Evolutionary conservation across 768 basidiomycete species (phyloP).

Genomic region (Cystofilobasidium ferigula): DNA sequence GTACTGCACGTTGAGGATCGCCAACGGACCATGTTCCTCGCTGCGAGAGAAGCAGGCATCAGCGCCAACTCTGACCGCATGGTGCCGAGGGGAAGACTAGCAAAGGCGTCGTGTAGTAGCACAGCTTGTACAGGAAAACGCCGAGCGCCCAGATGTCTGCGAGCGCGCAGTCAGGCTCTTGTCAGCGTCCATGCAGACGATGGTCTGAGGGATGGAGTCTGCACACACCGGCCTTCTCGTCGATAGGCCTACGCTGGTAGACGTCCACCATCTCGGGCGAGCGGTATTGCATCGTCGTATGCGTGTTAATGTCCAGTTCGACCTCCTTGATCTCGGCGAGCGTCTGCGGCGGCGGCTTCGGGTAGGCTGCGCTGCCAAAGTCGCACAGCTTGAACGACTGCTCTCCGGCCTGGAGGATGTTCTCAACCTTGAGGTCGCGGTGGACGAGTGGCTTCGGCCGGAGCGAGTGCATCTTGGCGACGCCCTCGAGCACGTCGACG

Average conservation of each 20-base stretch:
- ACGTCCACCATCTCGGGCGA: constrained; percentile 99
- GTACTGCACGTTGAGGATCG: constrained; percentile 93
- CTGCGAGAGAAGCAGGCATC: background rate
- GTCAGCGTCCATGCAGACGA: background rate
- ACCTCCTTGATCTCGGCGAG: constrained; percentile 74
- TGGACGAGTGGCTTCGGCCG: constrained; percentile 73
- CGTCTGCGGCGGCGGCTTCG: constrained; percentile 58
- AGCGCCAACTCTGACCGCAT: background rate
- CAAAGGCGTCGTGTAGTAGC: constrained; percentile 98
- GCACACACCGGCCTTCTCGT: constrained; percentile 61
- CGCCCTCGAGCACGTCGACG: constrained; percentile 91
- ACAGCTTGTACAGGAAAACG: constrained; percentile 91
- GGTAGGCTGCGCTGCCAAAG: constrained; percentile 82
- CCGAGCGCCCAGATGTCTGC: constrained; percentile 95
- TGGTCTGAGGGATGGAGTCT: background rate
- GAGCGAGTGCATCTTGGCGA: constrained; percentile 90
- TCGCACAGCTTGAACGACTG: constrained; percentile 92
- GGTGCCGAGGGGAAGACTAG: background rate
- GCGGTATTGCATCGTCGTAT: constrained; percentile 93
- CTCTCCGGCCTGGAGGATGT: constrained; percentile 77
- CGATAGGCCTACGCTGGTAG: constrained; percentile 66
- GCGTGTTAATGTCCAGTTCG: constrained; percentile 81
- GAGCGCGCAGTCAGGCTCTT: no score
- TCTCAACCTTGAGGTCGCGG: constrained; percentile 97
- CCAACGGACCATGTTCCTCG: constrained; percentile 91